phyloP scores from a whole-genome alignment of 371 early-diverging fungal genomes.

The Vairimorpha apis region DNA sequence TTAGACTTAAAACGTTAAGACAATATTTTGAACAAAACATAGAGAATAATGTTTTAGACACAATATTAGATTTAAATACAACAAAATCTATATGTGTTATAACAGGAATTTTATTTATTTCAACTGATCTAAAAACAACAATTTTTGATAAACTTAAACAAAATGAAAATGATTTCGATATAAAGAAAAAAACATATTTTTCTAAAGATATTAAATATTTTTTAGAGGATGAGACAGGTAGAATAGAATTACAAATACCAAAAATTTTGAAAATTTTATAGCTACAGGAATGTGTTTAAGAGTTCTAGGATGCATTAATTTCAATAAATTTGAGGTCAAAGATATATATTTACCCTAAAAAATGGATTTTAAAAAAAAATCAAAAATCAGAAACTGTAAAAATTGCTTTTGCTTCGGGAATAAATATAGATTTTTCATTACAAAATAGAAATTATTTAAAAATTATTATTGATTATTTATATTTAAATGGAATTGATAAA shows the following conservation, averaged over 20 bases:
- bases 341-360: constrained; percentile 16
- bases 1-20: constrained; percentile 29
- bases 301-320: constrained; percentile 15
- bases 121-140: constrained; percentile 28
- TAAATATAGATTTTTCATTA: background rate
- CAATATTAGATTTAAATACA: constrained; percentile 12
- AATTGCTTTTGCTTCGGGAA: constrained; percentile 21
- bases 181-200: constrained; percentile 18
- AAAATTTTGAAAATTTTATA: constrained; percentile 7
- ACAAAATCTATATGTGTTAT: constrained; percentile 17
- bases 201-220: constrained; percentile 30
- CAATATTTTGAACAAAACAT: background rate
- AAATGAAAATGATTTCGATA: constrained; percentile 9
- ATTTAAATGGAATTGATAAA: background rate
- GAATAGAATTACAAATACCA: constrained; percentile 24
- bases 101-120: constrained; percentile 39
- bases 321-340: background rate
- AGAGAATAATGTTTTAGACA: background rate
- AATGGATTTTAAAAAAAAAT: background rate
- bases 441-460: constrained; percentile 1
- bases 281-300: constrained; percentile 50
- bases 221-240: constrained; percentile 49
- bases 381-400: background rate
- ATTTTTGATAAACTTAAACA: constrained; percentile 37
- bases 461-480: constrained; percentile 18